Base-by-base conservation (phyloP, 106 monocot species). In the Dendrobium nobile region DNA sequence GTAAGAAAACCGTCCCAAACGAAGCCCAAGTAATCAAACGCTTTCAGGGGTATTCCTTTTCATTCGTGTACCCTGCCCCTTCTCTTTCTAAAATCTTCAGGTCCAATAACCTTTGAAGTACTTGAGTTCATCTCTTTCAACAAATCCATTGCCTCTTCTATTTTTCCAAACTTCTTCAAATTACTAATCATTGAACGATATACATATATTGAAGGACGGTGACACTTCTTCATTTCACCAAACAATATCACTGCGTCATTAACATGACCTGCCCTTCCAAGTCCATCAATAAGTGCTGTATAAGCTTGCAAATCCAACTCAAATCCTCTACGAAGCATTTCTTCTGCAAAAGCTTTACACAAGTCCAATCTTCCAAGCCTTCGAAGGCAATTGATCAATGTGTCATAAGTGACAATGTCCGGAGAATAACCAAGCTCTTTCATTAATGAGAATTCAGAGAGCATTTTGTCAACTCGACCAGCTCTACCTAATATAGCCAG, bases 381-480 rank as follows among this genome's bases (percentile, higher is more conserved):
- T 54, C 90, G 78, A 4, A 94, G 31, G 75, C 86, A 89, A 75
- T 91, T 94, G 24, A 94, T 83, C 73, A 94, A 33, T 13, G 94
- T 94, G 56, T 90, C 91, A 72, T 90, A 94, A 26, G 91, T 94
- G 24, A 91, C 80, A 70, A 83, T 47, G 73, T 94, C 89, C 54
- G 91, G 94, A 82, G 67, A 4, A 79, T 82, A 77, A 48, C 90
- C 94, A 10, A 84, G 47, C 56, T 89, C 82, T 73, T 88, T 90
- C 94, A 94, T 94, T 48, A 47, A 9, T 18, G 44, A 55, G 68
- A 92, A 87, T 73, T 90, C 91, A 72, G 83, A 78, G 13, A 94
- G 68, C 94, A 94, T 92, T 13, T 85, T 51, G 40, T 92, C 86
- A 58, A 90, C 85, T 70, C 43, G 84, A 51, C 94, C 89, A 8